Conservation (phyloP, 257 asterid genomes). For the Lavandula angustifolia region DNA sequence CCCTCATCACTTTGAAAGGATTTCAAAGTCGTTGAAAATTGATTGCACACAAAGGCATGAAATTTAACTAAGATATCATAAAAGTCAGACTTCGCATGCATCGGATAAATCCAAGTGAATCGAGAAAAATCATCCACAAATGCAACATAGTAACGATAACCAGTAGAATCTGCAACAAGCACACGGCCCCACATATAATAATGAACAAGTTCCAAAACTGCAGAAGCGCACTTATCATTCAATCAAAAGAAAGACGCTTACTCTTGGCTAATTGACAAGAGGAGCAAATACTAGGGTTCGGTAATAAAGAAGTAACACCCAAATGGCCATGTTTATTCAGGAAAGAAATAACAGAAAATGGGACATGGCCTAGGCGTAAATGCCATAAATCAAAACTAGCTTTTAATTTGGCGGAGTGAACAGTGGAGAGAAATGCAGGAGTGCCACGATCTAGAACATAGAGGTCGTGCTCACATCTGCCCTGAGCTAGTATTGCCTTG, state of each 20-base stretch:
- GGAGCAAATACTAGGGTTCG: not conserved
- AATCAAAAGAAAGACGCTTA: too few relatives aligned
- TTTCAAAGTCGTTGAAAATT: not conserved
- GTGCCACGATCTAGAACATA: not conserved
- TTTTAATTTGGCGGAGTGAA: not conserved
- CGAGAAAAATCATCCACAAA: not conserved
- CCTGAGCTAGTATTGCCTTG: not conserved
- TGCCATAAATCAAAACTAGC: not conserved
- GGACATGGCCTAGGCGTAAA: not conserved
- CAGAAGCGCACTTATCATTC: too few relatives aligned
- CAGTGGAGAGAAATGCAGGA: not conserved
- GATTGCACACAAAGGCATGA: not conserved
- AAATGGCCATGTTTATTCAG: not conserved
- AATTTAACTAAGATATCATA: not conserved
- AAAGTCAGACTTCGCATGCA: not conserved
- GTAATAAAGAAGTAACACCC: not conserved
- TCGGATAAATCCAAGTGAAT: not conserved
- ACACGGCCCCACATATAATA: not conserved
- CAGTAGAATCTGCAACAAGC: not conserved
- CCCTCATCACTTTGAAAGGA: not conserved
- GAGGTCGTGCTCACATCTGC: not conserved
- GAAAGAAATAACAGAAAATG: not conserved
- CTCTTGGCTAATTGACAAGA: not conserved
- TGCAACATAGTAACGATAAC: not conserved
- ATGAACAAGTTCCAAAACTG: too few relatives aligned